These are phyloP conservation scores for Scytalidium sp. DNA, from an alignment of 2,329 filamentous ascomycete genomes.

Conservation along the genomic window DNA sequence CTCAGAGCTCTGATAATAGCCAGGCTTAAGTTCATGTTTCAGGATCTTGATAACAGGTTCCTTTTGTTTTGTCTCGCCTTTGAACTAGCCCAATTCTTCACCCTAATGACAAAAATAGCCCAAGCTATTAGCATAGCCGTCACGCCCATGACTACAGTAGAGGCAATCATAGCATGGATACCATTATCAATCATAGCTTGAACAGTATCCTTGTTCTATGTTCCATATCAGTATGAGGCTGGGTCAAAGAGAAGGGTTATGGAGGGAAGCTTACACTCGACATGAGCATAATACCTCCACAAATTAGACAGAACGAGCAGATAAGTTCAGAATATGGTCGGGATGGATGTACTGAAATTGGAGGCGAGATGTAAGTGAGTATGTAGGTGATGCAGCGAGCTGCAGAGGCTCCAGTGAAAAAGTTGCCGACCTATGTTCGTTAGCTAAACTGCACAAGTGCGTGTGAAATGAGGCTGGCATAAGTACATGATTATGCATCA, in stretches of 20 bases:
- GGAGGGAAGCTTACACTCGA: constrained; percentile 7
- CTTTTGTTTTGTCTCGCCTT: background rate
- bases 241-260: background rate
- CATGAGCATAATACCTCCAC: constrained; percentile 8
- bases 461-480: background rate
- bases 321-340: constrained; percentile 4
- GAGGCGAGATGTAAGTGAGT: constrained; percentile 1
- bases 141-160: constrained; percentile 6
- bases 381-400: constrained; percentile 7
- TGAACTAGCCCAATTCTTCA: constrained; percentile 3
- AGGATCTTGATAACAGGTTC: background rate
- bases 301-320: constrained; percentile 6
- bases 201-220: constrained; percentile 10
- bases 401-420: constrained; percentile 3
- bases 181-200: constrained; percentile 9
- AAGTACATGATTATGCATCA: constrained; percentile 9
- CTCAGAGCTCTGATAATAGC: too few species aligned
- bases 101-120: constrained; percentile 6
- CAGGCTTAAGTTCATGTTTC: too few species aligned
- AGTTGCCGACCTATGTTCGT: constrained; percentile 5
- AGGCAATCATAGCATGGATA: constrained; percentile 5
- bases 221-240: constrained; percentile 3
- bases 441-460: constrained; percentile 7
- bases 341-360: constrained; percentile 3
- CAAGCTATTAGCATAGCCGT: constrained; percentile 7